phyloP scores from a whole-genome alignment of 148 eudicot genomes.

The Beta vulgaris region DNA sequence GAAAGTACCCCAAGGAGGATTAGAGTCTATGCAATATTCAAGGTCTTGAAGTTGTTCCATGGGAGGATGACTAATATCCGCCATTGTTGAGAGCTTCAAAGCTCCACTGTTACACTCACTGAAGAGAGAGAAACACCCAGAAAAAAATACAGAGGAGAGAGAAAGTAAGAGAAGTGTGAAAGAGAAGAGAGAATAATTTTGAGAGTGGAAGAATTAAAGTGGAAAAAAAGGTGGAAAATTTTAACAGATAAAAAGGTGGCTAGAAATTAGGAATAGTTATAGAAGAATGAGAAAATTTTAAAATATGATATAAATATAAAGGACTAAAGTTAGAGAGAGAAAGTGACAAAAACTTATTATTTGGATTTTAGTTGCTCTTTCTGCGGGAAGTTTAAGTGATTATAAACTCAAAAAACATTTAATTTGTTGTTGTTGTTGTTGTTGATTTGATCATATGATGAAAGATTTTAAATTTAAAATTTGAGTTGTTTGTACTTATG shows the following conservation, averaged over 20 bases:
- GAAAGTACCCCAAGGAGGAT: conserved; percentile 93
- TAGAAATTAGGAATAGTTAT: too few relatives aligned
- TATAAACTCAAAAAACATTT: neutral
- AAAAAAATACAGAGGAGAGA: neutral
- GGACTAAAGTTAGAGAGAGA: neutral
- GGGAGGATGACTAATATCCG: conserved; percentile 81
- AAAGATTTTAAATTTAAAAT: neutral
- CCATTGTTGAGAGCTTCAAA: conserved; percentile 50
- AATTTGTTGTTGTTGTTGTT: neutral
- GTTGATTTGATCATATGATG: neutral
- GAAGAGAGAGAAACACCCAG: conserved; percentile 10
- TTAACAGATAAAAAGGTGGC: conserved; percentile 26
- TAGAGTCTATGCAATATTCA: conserved; percentile 97
- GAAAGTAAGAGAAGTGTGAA: conserved; percentile 11
- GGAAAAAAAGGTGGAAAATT: too few relatives aligned
- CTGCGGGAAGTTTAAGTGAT: conserved; percentile 16
- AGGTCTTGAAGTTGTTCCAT: conserved; percentile 99
- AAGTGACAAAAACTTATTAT: conserved; percentile 15
- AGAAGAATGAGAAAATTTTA: neutral
- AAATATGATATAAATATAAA: neutral
- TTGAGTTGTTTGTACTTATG: neutral
- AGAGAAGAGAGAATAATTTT: conserved; percentile 12
- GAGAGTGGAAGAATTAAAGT: conserved; percentile 25
- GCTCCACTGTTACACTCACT: conserved; percentile 17
- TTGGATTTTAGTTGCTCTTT: neutral